phyloP scores from a whole-genome alignment of 305 asterid genomes.

The Fraxinus latifolia region DNA sequence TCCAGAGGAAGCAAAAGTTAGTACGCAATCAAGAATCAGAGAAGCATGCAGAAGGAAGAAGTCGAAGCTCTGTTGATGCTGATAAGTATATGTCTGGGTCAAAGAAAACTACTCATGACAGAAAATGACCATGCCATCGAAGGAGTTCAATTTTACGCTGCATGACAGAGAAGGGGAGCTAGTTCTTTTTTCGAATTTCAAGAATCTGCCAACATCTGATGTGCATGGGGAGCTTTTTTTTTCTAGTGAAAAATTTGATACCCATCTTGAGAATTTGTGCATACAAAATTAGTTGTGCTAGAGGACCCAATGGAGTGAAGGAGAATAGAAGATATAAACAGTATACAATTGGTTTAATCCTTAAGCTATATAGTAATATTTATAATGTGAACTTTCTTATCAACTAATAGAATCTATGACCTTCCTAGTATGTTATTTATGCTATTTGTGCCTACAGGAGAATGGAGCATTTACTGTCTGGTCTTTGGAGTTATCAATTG shows the following conservation, averaged over 20 bases:
- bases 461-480: neutral
- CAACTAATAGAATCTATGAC: neutral
- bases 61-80: slow-evolving; percentile 42
- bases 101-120: slow-evolving; percentile 40
- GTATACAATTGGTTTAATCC: neutral
- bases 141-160: neutral
- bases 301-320: neutral
- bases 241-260: neutral
- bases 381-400: neutral
- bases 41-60: slow-evolving; percentile 46
- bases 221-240: neutral
- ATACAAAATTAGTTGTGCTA: neutral
- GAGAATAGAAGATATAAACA: neutral
- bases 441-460: neutral
- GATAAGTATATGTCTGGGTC: slow-evolving; percentile 43
- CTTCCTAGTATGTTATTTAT: neutral
- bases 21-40: slow-evolving; percentile 43
- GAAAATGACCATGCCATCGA: slow-evolving; percentile 27
- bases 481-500: neutral
- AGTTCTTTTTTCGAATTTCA: neutral
- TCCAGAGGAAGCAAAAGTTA: slow-evolving; percentile 60
- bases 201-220: neutral
- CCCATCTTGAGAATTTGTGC: neutral
- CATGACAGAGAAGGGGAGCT: neutral
- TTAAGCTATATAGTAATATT: neutral